Conservation (phyloP, 2,329 filamentous ascomycete genomes). For the Raffaelea arxii region DNA sequence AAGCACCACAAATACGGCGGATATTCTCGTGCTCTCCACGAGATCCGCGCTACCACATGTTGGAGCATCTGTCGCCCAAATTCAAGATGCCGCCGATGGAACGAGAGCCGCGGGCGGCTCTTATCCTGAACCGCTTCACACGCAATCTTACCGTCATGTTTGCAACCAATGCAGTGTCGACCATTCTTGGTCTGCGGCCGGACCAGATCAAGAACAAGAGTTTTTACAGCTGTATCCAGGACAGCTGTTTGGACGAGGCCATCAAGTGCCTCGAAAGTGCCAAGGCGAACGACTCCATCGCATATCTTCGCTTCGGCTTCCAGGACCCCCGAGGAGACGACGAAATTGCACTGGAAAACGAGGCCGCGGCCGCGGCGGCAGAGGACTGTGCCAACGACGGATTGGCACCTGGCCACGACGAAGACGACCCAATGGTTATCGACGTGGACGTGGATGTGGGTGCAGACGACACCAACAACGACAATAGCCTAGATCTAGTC, state of each 20-base stretch:
- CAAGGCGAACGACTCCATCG: slow-evolving; percentile 84
- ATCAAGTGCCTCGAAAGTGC: slow-evolving; percentile 73
- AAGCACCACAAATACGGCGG: slow-evolving; percentile 68
- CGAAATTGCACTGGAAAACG: slow-evolving; percentile 29
- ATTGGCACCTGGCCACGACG: no score
- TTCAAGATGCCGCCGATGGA: slow-evolving; percentile 55
- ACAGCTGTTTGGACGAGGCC: slow-evolving; percentile 66
- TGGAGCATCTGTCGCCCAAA: slow-evolving; percentile 74
- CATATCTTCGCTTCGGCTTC: slow-evolving; percentile 79
- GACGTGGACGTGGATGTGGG: slow-evolving; percentile 26
- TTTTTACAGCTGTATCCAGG: slow-evolving; percentile 80
- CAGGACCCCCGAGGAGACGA: slow-evolving; percentile 58
- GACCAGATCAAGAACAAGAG: slow-evolving; percentile 64
- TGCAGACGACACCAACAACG: slow-evolving; percentile 1
- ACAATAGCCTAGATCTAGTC: background rate
- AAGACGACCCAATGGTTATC: background rate
- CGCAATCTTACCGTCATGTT: slow-evolving; percentile 79
- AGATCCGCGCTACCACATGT: slow-evolving; percentile 83
- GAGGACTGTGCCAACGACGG: no score
- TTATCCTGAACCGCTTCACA: slow-evolving; percentile 82
- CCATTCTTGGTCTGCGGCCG: slow-evolving; percentile 65
- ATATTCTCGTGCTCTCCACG: slow-evolving; percentile 73
- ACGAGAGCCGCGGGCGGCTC: slow-evolving; percentile 71
- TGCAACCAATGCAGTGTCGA: slow-evolving; percentile 64
- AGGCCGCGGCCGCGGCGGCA: no score